Conservation (phyloP, 2,329 filamentous ascomycete species). For the Colletotrichum sp. region DNA sequence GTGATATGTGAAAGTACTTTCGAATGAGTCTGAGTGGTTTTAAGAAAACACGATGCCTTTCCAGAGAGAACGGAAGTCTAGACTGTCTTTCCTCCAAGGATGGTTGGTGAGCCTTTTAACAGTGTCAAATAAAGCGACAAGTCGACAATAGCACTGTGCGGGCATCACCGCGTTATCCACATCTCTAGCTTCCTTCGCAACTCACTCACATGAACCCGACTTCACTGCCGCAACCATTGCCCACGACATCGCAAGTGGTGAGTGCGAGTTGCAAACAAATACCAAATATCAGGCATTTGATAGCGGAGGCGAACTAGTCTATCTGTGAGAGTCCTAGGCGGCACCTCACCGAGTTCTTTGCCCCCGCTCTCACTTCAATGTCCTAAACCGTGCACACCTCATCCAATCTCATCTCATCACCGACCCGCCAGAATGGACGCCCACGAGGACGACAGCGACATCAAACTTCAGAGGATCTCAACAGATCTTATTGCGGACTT, state of each 20-base stretch:
- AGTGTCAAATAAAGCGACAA: background rate
- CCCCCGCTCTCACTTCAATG: background rate
- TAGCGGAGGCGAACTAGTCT: background rate
- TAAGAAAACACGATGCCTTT: background rate
- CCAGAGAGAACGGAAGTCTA: background rate
- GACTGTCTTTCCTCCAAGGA: background rate
- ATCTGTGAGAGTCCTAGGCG: background rate
- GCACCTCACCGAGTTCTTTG: background rate
- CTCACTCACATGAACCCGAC: background rate
- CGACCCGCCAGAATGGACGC: conserved; percentile 59
- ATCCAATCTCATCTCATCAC: background rate
- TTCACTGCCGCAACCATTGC: background rate
- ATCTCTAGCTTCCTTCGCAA: background rate
- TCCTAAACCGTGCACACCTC: background rate
- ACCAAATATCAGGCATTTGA: background rate
- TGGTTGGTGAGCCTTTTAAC: background rate
- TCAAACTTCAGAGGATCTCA: conserved; percentile 67
- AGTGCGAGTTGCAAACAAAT: background rate
- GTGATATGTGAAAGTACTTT: too few species aligned
- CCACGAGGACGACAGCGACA: conserved; percentile 63
- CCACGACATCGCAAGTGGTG: background rate
- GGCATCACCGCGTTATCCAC: background rate
- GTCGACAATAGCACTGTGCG: background rate
- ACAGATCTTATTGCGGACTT: conserved; percentile 65
- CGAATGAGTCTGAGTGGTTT: background rate